Evolutionary conservation across 768 basidiomycete species (phyloP).

Genomic region (Trametes gibbosa): DNA sequence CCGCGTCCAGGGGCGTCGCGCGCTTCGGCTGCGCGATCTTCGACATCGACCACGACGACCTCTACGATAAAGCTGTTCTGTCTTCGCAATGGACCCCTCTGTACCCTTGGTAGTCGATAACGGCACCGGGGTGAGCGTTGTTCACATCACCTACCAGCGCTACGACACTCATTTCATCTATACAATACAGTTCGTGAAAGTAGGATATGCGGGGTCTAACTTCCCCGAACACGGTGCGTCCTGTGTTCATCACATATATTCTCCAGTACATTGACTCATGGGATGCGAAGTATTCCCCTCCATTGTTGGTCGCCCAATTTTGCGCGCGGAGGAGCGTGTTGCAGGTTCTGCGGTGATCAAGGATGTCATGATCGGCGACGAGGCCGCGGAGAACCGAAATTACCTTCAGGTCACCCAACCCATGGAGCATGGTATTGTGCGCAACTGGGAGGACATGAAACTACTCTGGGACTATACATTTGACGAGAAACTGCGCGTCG

Average conservation of each 20-base stretch:
- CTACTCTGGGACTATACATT: constrained; percentile 99
- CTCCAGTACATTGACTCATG: neutral
- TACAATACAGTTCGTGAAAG: constrained; percentile 57
- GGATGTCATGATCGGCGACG: constrained; percentile 98
- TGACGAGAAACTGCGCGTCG: constrained; percentile 87
- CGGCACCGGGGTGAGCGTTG: constrained; percentile 54
- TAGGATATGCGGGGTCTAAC: constrained; percentile 62
- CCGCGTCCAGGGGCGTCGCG: neutral
- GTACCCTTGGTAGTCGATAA: constrained; percentile 57
- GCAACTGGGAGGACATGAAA: constrained; percentile 99
- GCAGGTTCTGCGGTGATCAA: constrained; percentile 77
- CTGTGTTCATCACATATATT: neutral
- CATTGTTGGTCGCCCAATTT: constrained; percentile 93
- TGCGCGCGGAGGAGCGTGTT: constrained; percentile 95
- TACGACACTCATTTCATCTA: constrained; percentile 6
- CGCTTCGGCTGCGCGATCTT: constrained; percentile 11
- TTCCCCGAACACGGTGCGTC: constrained; percentile 58
- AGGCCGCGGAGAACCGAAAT: constrained; percentile 90
- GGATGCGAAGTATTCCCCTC: constrained; percentile 83
- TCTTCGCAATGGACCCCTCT: constrained; percentile 34
- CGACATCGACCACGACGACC: constrained; percentile 19
- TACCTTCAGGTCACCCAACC: constrained; percentile 97
- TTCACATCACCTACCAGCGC: neutral
- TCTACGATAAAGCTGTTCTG: constrained; percentile 1
- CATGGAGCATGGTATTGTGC: constrained; percentile 98